These are phyloP conservation scores for Cordyceps pruinosa DNA, from an alignment of 2,329 filamentous ascomycete genomes.

Conservation along the genomic window DNA sequence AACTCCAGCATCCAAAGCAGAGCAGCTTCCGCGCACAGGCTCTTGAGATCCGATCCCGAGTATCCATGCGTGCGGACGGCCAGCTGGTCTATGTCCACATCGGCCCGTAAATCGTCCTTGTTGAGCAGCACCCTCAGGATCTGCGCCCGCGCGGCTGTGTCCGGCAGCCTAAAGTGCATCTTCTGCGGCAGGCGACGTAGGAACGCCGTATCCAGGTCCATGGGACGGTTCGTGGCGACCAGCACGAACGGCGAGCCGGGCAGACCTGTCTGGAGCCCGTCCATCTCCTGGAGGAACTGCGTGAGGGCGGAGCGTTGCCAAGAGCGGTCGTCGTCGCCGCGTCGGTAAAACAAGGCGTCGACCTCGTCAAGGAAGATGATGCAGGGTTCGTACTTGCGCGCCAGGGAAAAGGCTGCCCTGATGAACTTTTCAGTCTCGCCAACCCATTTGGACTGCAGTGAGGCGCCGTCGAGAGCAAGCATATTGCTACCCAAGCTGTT, in stretches of 20 bases:
- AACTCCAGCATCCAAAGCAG: not conserved
- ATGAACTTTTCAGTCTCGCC: slow-evolving; percentile 25
- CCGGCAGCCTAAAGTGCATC: slow-evolving; percentile 42
- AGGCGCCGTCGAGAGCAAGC: slow-evolving; percentile 16
- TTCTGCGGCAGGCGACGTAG: slow-evolving; percentile 42
- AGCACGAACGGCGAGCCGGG: slow-evolving; percentile 19
- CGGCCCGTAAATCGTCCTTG: slow-evolving; percentile 31
- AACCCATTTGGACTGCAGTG: slow-evolving; percentile 13
- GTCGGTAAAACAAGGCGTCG: slow-evolving; percentile 14
- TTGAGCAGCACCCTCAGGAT: slow-evolving; percentile 44
- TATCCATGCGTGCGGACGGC: slow-evolving; percentile 40
- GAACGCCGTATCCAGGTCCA: slow-evolving; percentile 35
- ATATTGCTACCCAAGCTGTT: slow-evolving; percentile 17
- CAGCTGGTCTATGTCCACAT: slow-evolving; percentile 34
- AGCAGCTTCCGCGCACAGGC: slow-evolving; percentile 30
- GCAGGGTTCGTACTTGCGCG: slow-evolving; percentile 20
- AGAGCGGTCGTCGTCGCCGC: slow-evolving; percentile 4
- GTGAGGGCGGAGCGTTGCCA: slow-evolving; percentile 14
- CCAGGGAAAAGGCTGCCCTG: slow-evolving; percentile 21
- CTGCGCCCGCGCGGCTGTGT: slow-evolving; percentile 33
- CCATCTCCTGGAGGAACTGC: slow-evolving; percentile 24
- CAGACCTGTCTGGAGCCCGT: slow-evolving; percentile 17
- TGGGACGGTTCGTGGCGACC: slow-evolving; percentile 24
- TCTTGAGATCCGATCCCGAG: slow-evolving; percentile 46
- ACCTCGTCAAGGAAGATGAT: slow-evolving; percentile 19